Evolutionary conservation across 2,329 filamentous ascomycete species (phyloP), one percentile per base, ranked within the genome.

Genomic region (Fusarium oxysporum): DNA sequence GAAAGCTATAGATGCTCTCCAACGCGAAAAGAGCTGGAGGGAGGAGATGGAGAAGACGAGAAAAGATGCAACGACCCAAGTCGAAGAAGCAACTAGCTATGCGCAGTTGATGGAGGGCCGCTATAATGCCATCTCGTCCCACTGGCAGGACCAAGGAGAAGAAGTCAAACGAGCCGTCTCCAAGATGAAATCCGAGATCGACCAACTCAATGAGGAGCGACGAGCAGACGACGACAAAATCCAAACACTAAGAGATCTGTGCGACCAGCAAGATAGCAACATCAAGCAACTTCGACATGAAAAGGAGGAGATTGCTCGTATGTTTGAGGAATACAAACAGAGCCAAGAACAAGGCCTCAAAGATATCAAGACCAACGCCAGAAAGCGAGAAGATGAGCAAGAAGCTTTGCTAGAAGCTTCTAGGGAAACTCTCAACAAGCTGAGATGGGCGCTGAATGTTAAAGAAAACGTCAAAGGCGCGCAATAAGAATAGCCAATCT

Each of bases 241-340:
- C 73, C 86, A 84, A 68, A 90, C 88, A 37, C 83, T 94, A 56
- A 86, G 90, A 57, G 90, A 93, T 66, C 85, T 95, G 37, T 92
- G 90, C 79, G 92, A 94, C 72, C 92, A 95, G 81, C 90, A 94
- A 78, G 88, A 92, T 72, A 86, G 88, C 76, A 92, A 93, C 75
- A 87, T 93, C 65, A 87, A 88, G 63, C 85, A 89, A 65, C 83
- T 91, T 30, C 82, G 83, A 65, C 85, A 86, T 54, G 87, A 92
- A 76, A 92, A 93, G 76, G 86, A 89, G 33, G 87, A 88, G 21
- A 90, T 94, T 66, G 81, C 82, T 21, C 82, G 82, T 51, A 83
- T 89, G 71, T 93, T 92, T 81, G 88, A 90, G 54, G 84, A 84
- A 51, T 93, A 94, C 82, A 92, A 92, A 80, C 79, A 81, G 62